Evolutionary conservation across 2,329 filamentous ascomycete genomes (phyloP).

Genomic region (Xylaria sp.): DNA sequence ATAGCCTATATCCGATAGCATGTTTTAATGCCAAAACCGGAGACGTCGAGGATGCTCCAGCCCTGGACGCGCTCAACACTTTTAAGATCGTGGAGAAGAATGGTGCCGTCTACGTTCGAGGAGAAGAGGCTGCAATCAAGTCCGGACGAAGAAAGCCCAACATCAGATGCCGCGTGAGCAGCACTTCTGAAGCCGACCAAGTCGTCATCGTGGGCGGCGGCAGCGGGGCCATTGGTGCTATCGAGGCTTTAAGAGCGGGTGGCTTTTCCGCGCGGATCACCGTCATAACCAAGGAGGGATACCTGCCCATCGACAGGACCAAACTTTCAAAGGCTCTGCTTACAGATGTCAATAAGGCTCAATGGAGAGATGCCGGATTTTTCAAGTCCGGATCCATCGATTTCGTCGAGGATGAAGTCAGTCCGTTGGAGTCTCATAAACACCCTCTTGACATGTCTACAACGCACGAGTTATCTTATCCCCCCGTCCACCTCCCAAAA

Average conservation of each 20-base stretch:
- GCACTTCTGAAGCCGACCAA: conserved; percentile 65
- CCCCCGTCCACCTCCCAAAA: not conserved
- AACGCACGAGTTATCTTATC: not conserved
- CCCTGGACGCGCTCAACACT: conserved; percentile 83
- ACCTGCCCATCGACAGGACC: conserved; percentile 89
- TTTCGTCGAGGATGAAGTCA: conserved; percentile 68
- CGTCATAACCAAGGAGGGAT: conserved; percentile 84
- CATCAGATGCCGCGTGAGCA: conserved; percentile 71
- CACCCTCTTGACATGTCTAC: not conserved
- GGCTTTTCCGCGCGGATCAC: conserved; percentile 85
- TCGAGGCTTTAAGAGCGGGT: conserved; percentile 84
- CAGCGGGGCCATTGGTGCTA: conserved; percentile 81
- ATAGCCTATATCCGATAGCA: conserved; percentile 61
- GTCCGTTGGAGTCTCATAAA: not conserved
- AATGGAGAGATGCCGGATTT: conserved; percentile 80
- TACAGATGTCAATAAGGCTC: conserved; percentile 81
- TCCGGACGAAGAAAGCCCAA: conserved; percentile 77
- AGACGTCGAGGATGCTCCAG: conserved; percentile 95
- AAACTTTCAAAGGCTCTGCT: conserved; percentile 96
- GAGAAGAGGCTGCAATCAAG: conserved; percentile 82
- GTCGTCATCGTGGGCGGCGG: conserved; percentile 91
- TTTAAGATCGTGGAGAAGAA: conserved; percentile 86
- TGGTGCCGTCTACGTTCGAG: conserved; percentile 85
- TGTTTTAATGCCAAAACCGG: conserved; percentile 92
- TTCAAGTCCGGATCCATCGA: conserved; percentile 72